phyloP scores from a whole-genome alignment of 495 filamentous ascomycete genomes.

The Trichocladium uniseriatum region DNA sequence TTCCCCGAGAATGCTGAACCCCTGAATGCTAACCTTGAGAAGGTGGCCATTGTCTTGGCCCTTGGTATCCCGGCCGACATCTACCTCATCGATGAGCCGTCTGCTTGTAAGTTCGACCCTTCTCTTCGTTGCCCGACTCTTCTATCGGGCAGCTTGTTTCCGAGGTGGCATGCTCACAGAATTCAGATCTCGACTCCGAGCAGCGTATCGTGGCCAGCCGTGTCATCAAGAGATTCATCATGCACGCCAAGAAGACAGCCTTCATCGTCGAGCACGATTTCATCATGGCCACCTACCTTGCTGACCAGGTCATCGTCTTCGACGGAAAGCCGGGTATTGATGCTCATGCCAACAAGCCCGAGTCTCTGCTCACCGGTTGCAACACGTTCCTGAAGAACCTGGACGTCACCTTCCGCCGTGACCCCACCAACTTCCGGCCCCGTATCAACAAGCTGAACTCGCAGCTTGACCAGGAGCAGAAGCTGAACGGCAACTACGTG shows the following conservation, averaged over 20 bases:
- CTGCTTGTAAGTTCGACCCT: constrained; percentile 21
- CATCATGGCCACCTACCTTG: constrained; percentile 96
- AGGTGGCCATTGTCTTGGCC: constrained; percentile 88
- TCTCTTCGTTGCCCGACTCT: no score
- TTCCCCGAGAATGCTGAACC: not conserved
- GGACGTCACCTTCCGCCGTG: constrained; percentile 95
- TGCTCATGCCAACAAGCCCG: constrained; percentile 77
- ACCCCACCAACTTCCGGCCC: constrained; percentile 89
- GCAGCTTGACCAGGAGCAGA: constrained; percentile 96
- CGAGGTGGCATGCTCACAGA: not conserved
- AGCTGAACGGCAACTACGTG: constrained; percentile 84
- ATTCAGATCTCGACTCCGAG: constrained; percentile 73
- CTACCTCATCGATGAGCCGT: constrained; percentile 85
- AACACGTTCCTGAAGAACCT: constrained; percentile 93
- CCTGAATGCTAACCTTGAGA: constrained; percentile 5
- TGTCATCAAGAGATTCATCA: constrained; percentile 99
- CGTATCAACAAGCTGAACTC: constrained; percentile 96
- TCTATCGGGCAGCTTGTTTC: not conserved
- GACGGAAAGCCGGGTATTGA: constrained; percentile 86
- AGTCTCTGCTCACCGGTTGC: constrained; percentile 90
- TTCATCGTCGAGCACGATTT: constrained; percentile 99
- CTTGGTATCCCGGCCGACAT: constrained; percentile 95
- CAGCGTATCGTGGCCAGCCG: constrained; percentile 95
- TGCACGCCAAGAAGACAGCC: constrained; percentile 99
- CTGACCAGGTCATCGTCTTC: constrained; percentile 97